Percentiles rank a stretch among this genome's conserved stretches.
Conservation (phyloP, 2,329 filamentous ascomycete species). For the Phyllachora maydis region DNA sequence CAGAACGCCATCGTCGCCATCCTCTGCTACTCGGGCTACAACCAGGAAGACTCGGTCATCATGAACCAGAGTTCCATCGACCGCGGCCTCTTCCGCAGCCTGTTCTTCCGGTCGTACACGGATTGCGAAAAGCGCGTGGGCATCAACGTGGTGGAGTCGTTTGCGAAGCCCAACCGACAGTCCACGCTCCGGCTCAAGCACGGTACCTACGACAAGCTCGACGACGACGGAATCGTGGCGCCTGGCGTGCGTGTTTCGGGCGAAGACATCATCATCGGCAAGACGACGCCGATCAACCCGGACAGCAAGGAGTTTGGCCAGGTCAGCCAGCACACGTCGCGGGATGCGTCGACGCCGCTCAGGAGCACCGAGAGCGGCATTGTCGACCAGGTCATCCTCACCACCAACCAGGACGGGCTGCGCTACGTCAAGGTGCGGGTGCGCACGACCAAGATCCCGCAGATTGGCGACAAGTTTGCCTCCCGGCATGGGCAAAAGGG, state of each 20-base stretch:
- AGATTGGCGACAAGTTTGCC: slow-evolving; percentile 98
- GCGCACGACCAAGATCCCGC: slow-evolving; percentile 89
- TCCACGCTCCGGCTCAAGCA: slow-evolving; percentile 88
- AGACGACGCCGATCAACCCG: slow-evolving; percentile 84
- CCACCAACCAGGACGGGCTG: slow-evolving; percentile 83
- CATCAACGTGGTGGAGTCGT: slow-evolving; percentile 78
- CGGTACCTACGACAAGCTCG: slow-evolving; percentile 91
- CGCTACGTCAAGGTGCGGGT: slow-evolving; percentile 96
- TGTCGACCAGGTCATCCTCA: slow-evolving; percentile 80
- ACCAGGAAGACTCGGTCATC: slow-evolving; percentile 99
- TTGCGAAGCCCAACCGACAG: slow-evolving; percentile 80
- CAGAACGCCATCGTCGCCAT: slow-evolving; percentile 98
- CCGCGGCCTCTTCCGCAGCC: slow-evolving; percentile 84
- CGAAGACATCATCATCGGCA: slow-evolving; percentile 97
- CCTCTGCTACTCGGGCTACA: slow-evolving; percentile 93
- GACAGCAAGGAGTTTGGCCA: slow-evolving; percentile 90
- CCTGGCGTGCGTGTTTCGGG: slow-evolving; percentile 89
- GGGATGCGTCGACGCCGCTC: slow-evolving; percentile 87
- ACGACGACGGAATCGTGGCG: slow-evolving; percentile 86
- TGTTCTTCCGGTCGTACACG: slow-evolving; percentile 95
- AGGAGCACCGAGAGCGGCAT: slow-evolving; percentile 95
- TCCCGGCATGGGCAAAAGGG: slow-evolving; percentile 98
- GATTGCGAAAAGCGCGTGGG: slow-evolving; percentile 94
- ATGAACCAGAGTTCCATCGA: slow-evolving; percentile 99
- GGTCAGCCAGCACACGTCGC: slow-evolving; percentile 72